These are phyloP conservation scores for Sporothrix sp. DNA, from an alignment of 2,329 filamentous ascomycete species.

Conservation along the genomic window DNA sequence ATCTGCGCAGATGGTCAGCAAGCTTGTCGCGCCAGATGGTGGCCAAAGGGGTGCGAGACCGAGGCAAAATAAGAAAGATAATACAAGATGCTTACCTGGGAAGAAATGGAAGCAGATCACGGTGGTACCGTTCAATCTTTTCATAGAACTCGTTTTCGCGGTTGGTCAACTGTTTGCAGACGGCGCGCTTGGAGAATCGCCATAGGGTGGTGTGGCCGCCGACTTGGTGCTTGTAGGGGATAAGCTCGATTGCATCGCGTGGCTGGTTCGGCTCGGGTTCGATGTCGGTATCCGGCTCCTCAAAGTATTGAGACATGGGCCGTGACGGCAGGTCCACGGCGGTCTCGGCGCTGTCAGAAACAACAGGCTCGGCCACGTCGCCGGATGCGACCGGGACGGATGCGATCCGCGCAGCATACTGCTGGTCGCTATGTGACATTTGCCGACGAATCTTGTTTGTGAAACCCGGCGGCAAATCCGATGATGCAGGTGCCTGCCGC, in stretches of 20 bases:
- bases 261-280: conserved; percentile 48
- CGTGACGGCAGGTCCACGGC: conserved; percentile 27
- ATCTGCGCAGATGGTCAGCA: conserved; percentile 41
- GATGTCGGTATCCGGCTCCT: conserved; percentile 41
- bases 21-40: background rate
- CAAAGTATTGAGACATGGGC: conserved; percentile 34
- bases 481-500: conserved; percentile 16
- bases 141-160: conserved; percentile 99
- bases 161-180: conserved; percentile 97
- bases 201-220: conserved; percentile 94
- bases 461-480: conserved; percentile 6
- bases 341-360: conserved; percentile 27
- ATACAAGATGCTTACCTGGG: conserved; percentile 51
- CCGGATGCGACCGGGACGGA: conserved; percentile 9
- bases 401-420: conserved; percentile 13
- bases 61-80: conserved; percentile 4
- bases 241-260: conserved; percentile 85
- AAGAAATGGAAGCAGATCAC: conserved; percentile 80
- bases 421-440: conserved; percentile 13
- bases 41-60: background rate
- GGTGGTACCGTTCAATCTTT: conserved; percentile 82
- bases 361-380: conserved; percentile 31
- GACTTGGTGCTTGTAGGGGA: conserved; percentile 95
- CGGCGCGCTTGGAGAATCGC: conserved; percentile 86
- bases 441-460: conserved; percentile 8